These are phyloP conservation scores for Cymbopogon flexuosus DNA, from an alignment of 202 grass and related monocot genomes.

Conservation along the genomic window DNA sequence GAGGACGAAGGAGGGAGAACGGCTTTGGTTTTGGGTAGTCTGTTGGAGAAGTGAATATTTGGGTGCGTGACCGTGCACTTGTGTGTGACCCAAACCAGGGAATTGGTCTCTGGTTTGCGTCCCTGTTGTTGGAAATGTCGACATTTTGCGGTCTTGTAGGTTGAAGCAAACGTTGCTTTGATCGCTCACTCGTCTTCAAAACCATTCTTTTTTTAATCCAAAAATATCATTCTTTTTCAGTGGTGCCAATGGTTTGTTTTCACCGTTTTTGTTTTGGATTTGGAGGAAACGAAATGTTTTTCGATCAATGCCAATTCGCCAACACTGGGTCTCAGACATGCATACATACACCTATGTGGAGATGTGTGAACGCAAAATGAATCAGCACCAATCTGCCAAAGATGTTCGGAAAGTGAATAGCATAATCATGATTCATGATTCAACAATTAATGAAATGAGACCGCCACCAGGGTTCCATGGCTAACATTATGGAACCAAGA, in stretches of 20 bases:
- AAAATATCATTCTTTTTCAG: background rate
- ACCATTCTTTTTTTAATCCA: background rate
- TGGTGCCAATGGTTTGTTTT: background rate
- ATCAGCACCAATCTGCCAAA: background rate
- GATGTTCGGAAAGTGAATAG: no score
- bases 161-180: background rate
- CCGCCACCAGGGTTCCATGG: background rate
- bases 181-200: background rate
- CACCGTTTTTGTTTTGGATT: background rate
- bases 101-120: no score
- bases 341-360: no score
- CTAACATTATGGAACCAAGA: constrained; percentile 15
- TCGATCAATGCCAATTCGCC: background rate
- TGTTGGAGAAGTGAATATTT: no score
- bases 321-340: no score
- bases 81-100: no score
- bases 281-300: background rate
- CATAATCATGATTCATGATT: background rate
- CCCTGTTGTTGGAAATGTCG: no score
- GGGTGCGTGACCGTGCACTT: no score
- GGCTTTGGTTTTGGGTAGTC: no score
- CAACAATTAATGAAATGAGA: background rate
- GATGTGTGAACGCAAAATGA: background rate
- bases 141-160: background rate
- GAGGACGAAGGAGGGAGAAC: no score